Evolutionary conservation across 129 eudicot species (phyloP).

Genomic region (Apium graveolens): DNA sequence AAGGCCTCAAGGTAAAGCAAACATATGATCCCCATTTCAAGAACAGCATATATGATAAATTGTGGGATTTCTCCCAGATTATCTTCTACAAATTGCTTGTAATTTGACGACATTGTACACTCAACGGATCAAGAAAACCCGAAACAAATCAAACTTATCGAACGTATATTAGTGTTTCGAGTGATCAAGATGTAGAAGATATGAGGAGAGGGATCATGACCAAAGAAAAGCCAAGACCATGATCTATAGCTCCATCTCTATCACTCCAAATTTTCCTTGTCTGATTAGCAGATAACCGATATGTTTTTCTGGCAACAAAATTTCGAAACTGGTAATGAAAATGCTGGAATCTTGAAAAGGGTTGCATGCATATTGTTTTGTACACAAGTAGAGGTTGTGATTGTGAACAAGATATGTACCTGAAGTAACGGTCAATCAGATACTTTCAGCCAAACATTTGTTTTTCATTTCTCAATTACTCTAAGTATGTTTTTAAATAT

Average conservation of each 20-base stretch:
- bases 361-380: constrained; percentile 17
- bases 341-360: constrained; percentile 1
- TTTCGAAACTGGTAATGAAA: constrained; percentile 16
- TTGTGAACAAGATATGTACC: constrained; percentile 31
- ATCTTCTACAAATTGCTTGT: constrained; percentile 42
- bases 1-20: constrained; percentile 63
- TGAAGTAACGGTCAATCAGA: constrained; percentile 45
- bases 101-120: constrained; percentile 25
- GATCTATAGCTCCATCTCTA: constrained; percentile 28
- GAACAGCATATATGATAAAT: constrained; percentile 54
- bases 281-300: constrained; percentile 17
- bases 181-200: constrained; percentile 18
- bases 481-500: not conserved
- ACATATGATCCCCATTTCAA: constrained; percentile 70
- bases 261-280: constrained; percentile 18
- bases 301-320: constrained; percentile 21
- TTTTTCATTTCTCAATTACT: not conserved
- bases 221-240: constrained; percentile 37
- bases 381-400: constrained; percentile 21
- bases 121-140: not conserved
- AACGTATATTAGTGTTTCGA: constrained; percentile 6
- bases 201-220: constrained; percentile 28
- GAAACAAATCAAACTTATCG: not conserved
- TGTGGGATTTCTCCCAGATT: constrained; percentile 57
- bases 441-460: constrained; percentile 17